Percentiles rank a stretch among this genome's conserved stretches.
These are phyloP conservation scores for Marsdenia floribunda DNA, from an alignment of 257 asterid species.

Conservation along the genomic window DNA sequence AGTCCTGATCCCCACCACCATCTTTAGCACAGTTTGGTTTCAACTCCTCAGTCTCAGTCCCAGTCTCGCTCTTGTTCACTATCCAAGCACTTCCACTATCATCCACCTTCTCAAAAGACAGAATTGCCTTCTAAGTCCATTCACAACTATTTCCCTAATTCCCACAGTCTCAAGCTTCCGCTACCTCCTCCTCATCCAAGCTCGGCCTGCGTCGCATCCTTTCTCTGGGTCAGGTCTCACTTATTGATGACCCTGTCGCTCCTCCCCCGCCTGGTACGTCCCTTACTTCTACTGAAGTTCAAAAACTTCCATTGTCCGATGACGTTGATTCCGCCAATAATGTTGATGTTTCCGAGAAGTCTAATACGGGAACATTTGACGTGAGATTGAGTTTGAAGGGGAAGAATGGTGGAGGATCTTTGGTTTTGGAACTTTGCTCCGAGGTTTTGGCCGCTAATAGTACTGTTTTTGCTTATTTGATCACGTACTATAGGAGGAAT, in stretches of 20 bases:
- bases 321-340: slow-evolving; percentile 17
- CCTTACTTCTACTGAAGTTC: slow-evolving; percentile 16
- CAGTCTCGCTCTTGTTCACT: slow-evolving; percentile 5
- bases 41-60: neutral
- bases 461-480: slow-evolving; percentile 59
- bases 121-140: slow-evolving; percentile 34
- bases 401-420: too few relatives aligned
- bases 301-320: slow-evolving; percentile 34
- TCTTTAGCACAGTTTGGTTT: neutral
- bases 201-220: slow-evolving; percentile 68
- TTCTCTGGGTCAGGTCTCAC: slow-evolving; percentile 97
- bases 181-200: slow-evolving; percentile 33
- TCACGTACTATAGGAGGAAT: slow-evolving; percentile 49
- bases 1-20: slow-evolving; percentile 55
- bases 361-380: slow-evolving; percentile 45
- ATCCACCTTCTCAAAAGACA: slow-evolving; percentile 30
- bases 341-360: slow-evolving; percentile 19
- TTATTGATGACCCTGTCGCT: slow-evolving; percentile 40
- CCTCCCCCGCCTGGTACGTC: slow-evolving; percentile 13
- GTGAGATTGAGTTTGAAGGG: slow-evolving; percentile 74
- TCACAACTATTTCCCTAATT: slow-evolving; percentile 37
- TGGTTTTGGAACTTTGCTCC: slow-evolving; percentile 73
- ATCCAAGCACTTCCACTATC: slow-evolving; percentile 20
- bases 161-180: slow-evolving; percentile 42
- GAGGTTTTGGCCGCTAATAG: slow-evolving; percentile 68